phyloP scores from a whole-genome alignment of 257 asterid species.

The Scutellaria minor region DNA sequence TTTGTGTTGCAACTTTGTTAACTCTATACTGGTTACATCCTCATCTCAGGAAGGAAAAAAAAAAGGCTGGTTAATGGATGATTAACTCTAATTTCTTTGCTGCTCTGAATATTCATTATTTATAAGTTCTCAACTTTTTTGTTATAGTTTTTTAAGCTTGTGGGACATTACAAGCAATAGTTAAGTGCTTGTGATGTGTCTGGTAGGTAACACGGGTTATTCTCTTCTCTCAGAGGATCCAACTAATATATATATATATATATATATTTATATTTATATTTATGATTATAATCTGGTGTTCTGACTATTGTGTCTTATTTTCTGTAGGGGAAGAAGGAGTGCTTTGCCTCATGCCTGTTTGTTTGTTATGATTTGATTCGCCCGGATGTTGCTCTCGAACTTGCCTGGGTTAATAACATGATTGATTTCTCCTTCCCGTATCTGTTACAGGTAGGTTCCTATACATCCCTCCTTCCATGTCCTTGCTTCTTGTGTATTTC shows the following conservation, averaged over 20 bases:
- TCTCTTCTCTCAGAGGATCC: neutral
- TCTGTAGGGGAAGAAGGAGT: conserved; percentile 93
- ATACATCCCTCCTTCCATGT: conserved; percentile 9
- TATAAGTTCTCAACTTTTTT: neutral
- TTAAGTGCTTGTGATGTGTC: too few relatives aligned
- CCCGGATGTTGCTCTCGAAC: conserved; percentile 85
- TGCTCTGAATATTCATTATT: too few relatives aligned
- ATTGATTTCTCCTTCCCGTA: conserved; percentile 92
- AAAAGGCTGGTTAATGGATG: too few relatives aligned
- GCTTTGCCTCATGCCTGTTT: conserved; percentile 93
- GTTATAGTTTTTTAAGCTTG: neutral
- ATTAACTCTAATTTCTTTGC: too few relatives aligned
- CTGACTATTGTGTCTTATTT: conserved; percentile 22
- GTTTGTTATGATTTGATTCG: conserved; percentile 93
- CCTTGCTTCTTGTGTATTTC: neutral
- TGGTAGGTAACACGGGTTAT: too few relatives aligned
- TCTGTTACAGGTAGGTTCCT: conserved; percentile 93
- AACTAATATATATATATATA: neutral
- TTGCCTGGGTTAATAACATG: conserved; percentile 97
- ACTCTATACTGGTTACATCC: too few relatives aligned
- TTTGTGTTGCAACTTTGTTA: too few relatives aligned
- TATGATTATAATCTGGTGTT: neutral
- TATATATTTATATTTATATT: neutral
- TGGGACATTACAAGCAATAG: neutral
- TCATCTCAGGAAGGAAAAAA: too few relatives aligned